These are phyloP conservation scores for Naganishia cerealis DNA, from an alignment of 1,284 basidiomycete genomes.

Conservation along the genomic window DNA sequence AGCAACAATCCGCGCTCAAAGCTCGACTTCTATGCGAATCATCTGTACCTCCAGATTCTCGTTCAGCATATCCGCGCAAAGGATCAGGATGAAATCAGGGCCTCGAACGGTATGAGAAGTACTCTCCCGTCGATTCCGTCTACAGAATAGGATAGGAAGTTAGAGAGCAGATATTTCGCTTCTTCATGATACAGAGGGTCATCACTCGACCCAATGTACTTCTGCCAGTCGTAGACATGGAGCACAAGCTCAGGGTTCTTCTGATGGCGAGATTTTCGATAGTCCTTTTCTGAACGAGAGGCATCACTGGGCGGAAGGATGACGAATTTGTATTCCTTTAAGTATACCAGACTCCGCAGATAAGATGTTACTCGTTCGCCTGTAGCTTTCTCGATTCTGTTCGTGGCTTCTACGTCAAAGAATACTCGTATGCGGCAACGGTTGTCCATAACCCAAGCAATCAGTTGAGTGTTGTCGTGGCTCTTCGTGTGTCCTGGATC, in stretches of 20 bases:
- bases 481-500: neutral
- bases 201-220: constrained; percentile 17
- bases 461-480: constrained; percentile 20
- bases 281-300: neutral
- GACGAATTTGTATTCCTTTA: constrained; percentile 13
- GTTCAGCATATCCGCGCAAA: constrained; percentile 49
- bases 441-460: constrained; percentile 26
- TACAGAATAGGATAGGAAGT: constrained; percentile 11
- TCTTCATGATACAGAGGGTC: constrained; percentile 28
- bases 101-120: neutral
- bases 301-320: constrained; percentile 9
- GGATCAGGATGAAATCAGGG: constrained; percentile 31
- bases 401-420: constrained; percentile 21
- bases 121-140: constrained; percentile 15
- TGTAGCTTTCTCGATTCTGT: constrained; percentile 14
- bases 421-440: constrained; percentile 26
- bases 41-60: constrained; percentile 53
- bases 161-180: constrained; percentile 14
- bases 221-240: constrained; percentile 19
- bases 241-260: constrained; percentile 18
- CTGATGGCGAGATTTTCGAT: constrained; percentile 4
- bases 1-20: constrained; percentile 51
- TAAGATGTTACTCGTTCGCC: constrained; percentile 23
- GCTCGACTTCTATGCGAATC: constrained; percentile 52
- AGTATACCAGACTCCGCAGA: constrained; percentile 21